Base-by-base conservation (phyloP, 352 stramenopile genomes). In the Sclerospora graminicola region DNA sequence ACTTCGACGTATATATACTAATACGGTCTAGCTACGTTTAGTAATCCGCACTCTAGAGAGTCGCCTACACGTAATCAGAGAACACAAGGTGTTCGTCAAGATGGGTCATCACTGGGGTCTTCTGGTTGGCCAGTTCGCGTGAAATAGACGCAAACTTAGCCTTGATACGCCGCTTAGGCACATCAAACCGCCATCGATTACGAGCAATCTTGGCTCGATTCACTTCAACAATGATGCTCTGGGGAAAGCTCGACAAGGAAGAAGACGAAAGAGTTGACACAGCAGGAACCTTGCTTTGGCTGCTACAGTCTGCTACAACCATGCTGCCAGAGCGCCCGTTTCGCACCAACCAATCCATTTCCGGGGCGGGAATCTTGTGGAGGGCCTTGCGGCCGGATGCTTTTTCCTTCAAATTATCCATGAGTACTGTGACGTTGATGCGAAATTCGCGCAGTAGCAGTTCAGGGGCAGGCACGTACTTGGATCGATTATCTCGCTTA, bases 401-500 rank as follows among this genome's bases (percentile, higher is more conserved):
- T 50, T 84, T 89, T 42, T 86, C 74, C 35, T 75, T 69, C 45
- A 89, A 45, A n/a, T 61, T 55, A 19, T 89, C 65, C 55, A 89
- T 80, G 21, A 85, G 48, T 16, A 71, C 63, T 29, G 69, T 79
- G 16, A 74, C 66, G 20, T 81, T 83, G 18, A 64, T 46, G 10
- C 71, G 71, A 45, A 89, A 84, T 51, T 86, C 76, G 10, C 61
- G 74, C 48, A 89, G 50, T 6, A 89, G 41, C 41, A 84, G 40
- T 47, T 89, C 76, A 13, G 72, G 76, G 0, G 73, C 76, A 10
- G 76, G 67, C 6, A 89, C 69, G 49, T 89, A 84, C 54, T 82
- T 84, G 34, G 69, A 71, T 46, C 79, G 67, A 28, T 62, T 85
- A 40, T 83, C 81, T 35, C 68, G 63, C 43, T 80, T 83, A 29